Evolutionary conservation across 2,329 filamentous ascomycete species (phyloP), one percentile per base, ranked within the genome.

Genomic region (Epichloe uncinata): DNA sequence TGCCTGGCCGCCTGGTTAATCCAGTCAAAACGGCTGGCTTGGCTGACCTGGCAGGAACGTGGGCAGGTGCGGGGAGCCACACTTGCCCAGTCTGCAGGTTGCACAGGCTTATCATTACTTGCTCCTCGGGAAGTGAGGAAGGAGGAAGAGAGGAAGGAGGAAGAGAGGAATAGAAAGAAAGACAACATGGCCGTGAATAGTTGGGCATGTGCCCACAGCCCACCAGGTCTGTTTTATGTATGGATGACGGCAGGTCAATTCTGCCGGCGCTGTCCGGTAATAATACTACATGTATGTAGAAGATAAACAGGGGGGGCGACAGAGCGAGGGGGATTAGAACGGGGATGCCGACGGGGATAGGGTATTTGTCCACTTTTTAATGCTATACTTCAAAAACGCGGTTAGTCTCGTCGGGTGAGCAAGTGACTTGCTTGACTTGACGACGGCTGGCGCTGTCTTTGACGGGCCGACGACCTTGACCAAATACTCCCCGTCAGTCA

Each of bases 1-100:
- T 30, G 8, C 26, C 26, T 30, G 26, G 26, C 26, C 8, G 26
- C 26, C 26, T 30, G 26, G 26, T 30, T 8, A 0, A 26, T 26
- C 7, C 22, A 26, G 22, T 26, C 26, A 26, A 26, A 26, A 26
- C 26, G 26, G 26, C 26, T 26, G 26, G 26, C 26, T 9, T 3
- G 26, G 26, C 8, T 30, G 42, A 15, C 42, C 42, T 20, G 42
- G 42, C 34, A 38, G 47, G 18, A 43, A 44, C 40, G 40, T 44
- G 47, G 47, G 41, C 47, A 49, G 40, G 47, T 44, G 47, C 41
- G 41, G 38, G 41, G 47, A 33, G 41, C 37, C 47, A 44, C 41
- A 49, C 47, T 33, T 49, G 30, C 41, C 47, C 22, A 44, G 37
- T 49, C 47, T 49, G 47, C 41, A 44, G 20, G 42, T 11, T 18